Conservation (phyloP, 768 basidiomycete species). For the Bullera alba region DNA sequence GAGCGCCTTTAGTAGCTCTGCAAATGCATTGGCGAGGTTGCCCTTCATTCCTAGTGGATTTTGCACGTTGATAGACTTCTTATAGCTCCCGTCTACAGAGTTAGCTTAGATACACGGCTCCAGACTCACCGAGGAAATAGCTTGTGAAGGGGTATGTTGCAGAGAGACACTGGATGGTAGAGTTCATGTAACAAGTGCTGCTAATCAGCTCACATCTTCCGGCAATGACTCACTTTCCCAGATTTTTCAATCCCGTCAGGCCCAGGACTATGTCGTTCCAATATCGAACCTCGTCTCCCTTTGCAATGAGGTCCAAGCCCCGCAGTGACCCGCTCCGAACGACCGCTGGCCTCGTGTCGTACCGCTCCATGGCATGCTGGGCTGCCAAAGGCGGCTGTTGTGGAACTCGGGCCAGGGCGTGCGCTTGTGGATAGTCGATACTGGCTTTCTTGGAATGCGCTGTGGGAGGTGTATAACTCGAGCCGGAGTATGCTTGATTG, state of each 20-base stretch:
- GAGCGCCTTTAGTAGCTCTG: conserved; percentile 72
- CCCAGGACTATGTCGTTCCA: conserved; percentile 77
- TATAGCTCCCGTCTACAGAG: conserved; percentile 44
- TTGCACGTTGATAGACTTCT: conserved; percentile 59
- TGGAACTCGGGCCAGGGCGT: conserved; percentile 53
- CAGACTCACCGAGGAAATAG: conserved; percentile 73
- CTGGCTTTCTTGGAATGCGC: conserved; percentile 51
- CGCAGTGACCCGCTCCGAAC: conserved; percentile 34
- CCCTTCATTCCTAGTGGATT: conserved; percentile 88
- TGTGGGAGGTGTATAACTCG: conserved; percentile 48
- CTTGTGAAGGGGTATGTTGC: conserved; percentile 87
- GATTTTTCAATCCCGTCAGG: conserved; percentile 80
- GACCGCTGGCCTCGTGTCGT: conserved; percentile 57
- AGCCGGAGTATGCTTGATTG: conserved; percentile 49
- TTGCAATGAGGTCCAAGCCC: conserved; percentile 49
- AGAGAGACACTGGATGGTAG: conserved; percentile 90
- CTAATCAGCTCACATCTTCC: conserved; percentile 29
- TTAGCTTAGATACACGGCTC: not conserved
- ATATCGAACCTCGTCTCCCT: conserved; percentile 70
- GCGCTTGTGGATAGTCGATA: conserved; percentile 66
- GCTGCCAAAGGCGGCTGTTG: conserved; percentile 76
- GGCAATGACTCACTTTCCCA: conserved; percentile 48
- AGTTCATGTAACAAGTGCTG: conserved; percentile 99
- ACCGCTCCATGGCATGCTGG: conserved; percentile 61
- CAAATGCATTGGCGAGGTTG: conserved; percentile 69